Conservation (phyloP, 208 protist species). For the Pavlovales sp. region DNA sequence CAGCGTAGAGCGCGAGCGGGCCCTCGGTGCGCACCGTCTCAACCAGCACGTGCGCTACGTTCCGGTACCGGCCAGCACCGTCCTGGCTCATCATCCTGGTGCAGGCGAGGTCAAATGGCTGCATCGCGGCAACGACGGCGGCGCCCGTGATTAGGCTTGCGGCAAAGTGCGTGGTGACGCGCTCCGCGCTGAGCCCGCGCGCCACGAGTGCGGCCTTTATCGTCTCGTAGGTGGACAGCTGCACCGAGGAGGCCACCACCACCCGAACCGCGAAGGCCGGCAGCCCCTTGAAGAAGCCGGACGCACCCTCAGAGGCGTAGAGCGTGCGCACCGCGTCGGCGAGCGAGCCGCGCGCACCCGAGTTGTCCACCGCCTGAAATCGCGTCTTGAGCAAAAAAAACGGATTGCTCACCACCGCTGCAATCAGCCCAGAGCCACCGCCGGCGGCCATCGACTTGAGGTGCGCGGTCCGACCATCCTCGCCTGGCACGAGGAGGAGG, state of each 20-base stretch:
- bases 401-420: slow-evolving; percentile 14
- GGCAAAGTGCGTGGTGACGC: background rate
- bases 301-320: background rate
- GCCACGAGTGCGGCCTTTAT: background rate
- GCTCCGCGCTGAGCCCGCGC: background rate
- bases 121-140: slow-evolving; percentile 27
- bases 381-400: slow-evolving; percentile 39
- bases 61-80: background rate
- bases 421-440: slow-evolving; percentile 3
- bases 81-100: background rate
- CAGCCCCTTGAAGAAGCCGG: slow-evolving; percentile 4
- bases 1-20: background rate
- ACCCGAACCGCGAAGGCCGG: slow-evolving; percentile 29
- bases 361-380: background rate
- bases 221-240: slow-evolving; percentile 30
- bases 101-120: slow-evolving; percentile 31
- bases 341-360: background rate
- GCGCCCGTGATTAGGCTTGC: slow-evolving; percentile 2
- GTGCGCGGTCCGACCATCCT: background rate
- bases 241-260: slow-evolving; percentile 20
- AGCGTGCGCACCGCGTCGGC: background rate
- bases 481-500: background rate
- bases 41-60: slow-evolving; percentile 2
- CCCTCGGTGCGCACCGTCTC: background rate
- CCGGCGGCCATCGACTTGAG: background rate